Conservation (phyloP, 148 eudicot species). For the Euryodendron excelsum region DNA sequence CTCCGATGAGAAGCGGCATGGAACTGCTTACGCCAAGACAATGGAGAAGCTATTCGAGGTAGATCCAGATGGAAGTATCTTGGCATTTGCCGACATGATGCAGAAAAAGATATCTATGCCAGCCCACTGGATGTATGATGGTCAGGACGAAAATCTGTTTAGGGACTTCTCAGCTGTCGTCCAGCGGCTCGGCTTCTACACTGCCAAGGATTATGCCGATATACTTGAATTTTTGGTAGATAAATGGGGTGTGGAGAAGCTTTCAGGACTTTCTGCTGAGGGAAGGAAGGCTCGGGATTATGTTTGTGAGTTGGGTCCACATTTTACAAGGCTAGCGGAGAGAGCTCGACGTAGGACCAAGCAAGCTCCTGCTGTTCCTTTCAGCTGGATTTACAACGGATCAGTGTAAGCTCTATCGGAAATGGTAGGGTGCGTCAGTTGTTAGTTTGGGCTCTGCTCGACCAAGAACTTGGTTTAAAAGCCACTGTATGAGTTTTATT, state of each 20-base stretch:
- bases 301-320: slow-evolving; percentile 43
- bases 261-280: slow-evolving; percentile 1
- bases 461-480: too few relatives aligned
- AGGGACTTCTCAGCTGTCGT: background rate
- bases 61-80: background rate
- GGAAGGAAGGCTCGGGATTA: slow-evolving; percentile 48
- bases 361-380: slow-evolving; percentile 28
- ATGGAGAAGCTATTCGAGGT: slow-evolving; percentile 1
- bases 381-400: slow-evolving; percentile 53
- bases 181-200: background rate
- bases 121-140: background rate
- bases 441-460: too few relatives aligned
- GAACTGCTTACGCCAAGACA: background rate
- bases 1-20: background rate
- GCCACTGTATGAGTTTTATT: too few relatives aligned
- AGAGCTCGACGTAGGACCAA: slow-evolving; percentile 44
- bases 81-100: background rate
- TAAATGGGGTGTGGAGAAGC: background rate
- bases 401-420: slow-evolving; percentile 41
- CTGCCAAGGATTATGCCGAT: slow-evolving; percentile 48
- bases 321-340: slow-evolving; percentile 46
- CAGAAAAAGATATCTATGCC: background rate
- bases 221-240: background rate
- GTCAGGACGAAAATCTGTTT: background rate
- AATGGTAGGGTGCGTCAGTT: too few relatives aligned